These are phyloP conservation scores for Sporodiniella umbellata DNA, from an alignment of 371 early-diverging fungal genomes.

Conservation along the genomic window DNA sequence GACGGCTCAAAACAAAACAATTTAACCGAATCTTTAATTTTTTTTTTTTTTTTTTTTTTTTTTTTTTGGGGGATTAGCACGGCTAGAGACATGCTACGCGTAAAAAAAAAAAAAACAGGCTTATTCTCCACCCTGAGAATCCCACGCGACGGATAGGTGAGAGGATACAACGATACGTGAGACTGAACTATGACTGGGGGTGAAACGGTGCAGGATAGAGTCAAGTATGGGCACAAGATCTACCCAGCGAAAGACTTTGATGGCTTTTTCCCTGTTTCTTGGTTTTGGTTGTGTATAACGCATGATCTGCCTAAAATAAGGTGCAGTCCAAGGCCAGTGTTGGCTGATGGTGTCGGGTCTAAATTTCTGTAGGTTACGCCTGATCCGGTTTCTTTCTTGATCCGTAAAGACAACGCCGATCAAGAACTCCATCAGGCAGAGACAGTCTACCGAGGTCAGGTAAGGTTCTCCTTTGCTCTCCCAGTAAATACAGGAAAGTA, in stretches of 20 bases:
- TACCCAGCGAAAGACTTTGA: conserved; percentile 74
- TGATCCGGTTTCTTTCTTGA: conserved; percentile 82
- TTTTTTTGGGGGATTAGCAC: background rate
- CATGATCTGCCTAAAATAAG: conserved; percentile 81
- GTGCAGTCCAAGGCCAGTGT: conserved; percentile 61
- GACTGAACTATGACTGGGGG: conserved; percentile 46
- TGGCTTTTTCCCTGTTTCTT: conserved; percentile 83
- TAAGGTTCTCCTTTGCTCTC: conserved; percentile 67
- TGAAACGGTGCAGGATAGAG: conserved; percentile 74
- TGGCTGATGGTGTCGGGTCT: conserved; percentile 77
- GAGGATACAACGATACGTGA: conserved; percentile 31
- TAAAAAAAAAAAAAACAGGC: too few species aligned
- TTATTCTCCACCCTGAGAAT: too few species aligned
- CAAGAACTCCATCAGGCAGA: conserved; percentile 67
- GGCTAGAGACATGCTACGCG: too few species aligned
- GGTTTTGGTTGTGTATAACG: conserved; percentile 79
- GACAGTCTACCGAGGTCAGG: conserved; percentile 79
- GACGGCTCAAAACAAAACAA: background rate
- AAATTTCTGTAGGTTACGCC: conserved; percentile 82
- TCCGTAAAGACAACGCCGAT: conserved; percentile 71
- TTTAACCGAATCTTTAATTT: background rate
- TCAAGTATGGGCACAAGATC: conserved; percentile 62
- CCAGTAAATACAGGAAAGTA: conserved; percentile 84
- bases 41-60: background rate
- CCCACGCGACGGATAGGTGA: too few species aligned